Evolutionary conservation across 148 eudicot genomes (phyloP).

Genomic region (Amaranthus hypochondriacus): DNA sequence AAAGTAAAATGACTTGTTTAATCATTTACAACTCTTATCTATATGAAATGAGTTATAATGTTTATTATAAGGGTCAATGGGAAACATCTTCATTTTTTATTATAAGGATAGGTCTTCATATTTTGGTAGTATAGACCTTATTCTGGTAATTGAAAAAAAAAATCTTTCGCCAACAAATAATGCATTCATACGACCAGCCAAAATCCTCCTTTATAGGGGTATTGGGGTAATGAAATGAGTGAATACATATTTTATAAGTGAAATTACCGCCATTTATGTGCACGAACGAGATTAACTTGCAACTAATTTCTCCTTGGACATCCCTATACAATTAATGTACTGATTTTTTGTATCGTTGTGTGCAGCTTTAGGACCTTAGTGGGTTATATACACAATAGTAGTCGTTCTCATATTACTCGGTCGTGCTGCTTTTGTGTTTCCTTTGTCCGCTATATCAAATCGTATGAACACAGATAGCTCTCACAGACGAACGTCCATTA

Average conservation of each 20-base stretch:
- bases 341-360: background rate
- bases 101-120: too few relatives aligned
- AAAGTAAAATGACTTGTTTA: too few relatives aligned
- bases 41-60: too few relatives aligned
- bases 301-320: background rate
- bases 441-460: slow-evolving; percentile 78
- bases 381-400: slow-evolving; percentile 41
- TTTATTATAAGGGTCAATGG: too few relatives aligned
- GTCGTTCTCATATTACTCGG: slow-evolving; percentile 65
- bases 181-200: too few relatives aligned
- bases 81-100: too few relatives aligned
- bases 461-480: slow-evolving; percentile 45
- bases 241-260: background rate
- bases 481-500: slow-evolving; percentile 42
- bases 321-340: background rate
- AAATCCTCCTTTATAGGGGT: too few relatives aligned
- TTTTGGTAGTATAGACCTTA: too few relatives aligned
- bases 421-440: slow-evolving; percentile 92
- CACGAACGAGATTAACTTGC: background rate
- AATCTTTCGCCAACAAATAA: too few relatives aligned
- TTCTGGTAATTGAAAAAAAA: too few relatives aligned
- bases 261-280: background rate
- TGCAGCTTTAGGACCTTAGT: slow-evolving; percentile 53
- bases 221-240: background rate
- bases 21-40: too few relatives aligned